These are phyloP conservation scores for Torrubiella hemipterigena DNA, from an alignment of 2,329 filamentous ascomycete species.

Conservation along the genomic window DNA sequence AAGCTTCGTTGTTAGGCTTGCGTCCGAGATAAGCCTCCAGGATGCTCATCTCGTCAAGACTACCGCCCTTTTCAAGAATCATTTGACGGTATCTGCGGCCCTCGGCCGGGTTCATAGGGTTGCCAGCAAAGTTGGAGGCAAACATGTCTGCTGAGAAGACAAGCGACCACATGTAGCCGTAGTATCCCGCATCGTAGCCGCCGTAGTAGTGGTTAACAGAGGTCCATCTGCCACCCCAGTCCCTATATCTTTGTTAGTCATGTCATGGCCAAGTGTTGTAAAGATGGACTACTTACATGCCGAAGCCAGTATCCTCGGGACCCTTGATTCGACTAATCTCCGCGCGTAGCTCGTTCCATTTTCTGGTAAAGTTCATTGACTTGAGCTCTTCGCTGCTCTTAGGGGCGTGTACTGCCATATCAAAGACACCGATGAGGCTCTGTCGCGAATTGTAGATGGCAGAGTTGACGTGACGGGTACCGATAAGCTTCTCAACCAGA, in stretches of 20 bases:
- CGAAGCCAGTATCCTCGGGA: constrained; percentile 51
- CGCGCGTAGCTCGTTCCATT: constrained; percentile 62
- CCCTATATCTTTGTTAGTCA: constrained; percentile 25
- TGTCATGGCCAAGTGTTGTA: too few relatives aligned
- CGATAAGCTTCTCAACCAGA: constrained; percentile 61
- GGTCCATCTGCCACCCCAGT: constrained; percentile 67
- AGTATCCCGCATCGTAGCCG: constrained; percentile 78
- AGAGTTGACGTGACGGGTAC: constrained; percentile 70
- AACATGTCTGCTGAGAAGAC: constrained; percentile 86
- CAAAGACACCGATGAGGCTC: constrained; percentile 70
- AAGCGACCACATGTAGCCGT: constrained; percentile 61
- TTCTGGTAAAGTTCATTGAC: constrained; percentile 48
- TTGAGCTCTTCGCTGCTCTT: constrained; percentile 57
- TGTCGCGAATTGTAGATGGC: constrained; percentile 69
- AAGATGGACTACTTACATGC: constrained; percentile 29
- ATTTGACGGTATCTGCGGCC: constrained; percentile 67
- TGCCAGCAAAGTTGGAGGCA: constrained; percentile 62
- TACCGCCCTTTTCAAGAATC: constrained; percentile 66
- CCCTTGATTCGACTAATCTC: constrained; percentile 65
- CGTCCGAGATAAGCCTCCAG: constrained; percentile 68
- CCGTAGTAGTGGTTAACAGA: constrained; percentile 76
- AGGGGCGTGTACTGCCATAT: constrained; percentile 70
- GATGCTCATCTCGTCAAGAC: constrained; percentile 70
- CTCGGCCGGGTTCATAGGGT: constrained; percentile 66
- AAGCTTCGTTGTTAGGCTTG: constrained; percentile 65